Evolutionary conservation across 768 basidiomycete species (phyloP), one percentile per base, ranked within the genome.

Genomic region (Boletus rex-veris): DNA sequence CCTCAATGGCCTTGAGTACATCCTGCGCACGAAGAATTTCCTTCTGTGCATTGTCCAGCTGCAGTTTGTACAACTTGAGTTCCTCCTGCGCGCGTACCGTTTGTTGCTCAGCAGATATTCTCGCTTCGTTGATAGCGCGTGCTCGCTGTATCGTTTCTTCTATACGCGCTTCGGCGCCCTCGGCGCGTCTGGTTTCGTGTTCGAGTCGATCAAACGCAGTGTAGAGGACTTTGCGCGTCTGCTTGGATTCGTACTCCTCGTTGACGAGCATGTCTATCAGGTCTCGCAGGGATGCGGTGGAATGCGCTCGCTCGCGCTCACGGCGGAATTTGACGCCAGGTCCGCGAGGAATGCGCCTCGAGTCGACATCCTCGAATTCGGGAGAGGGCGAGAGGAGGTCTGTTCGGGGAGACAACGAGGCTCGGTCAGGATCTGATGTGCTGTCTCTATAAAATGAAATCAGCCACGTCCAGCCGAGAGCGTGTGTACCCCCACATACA

Each of bases 1-100:
- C 68, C 45, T 83, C 78, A 5, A 83, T 70, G 18, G 74, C 69
- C 31, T 75, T 70, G 11, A 84, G 74, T 5, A 80, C 72, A 4
- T 75, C 72, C 55, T 85, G 82, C 0, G 83, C 84, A 35, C 76
- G 74, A 21, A 70, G 63, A 38, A 85, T 82, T 60, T 85, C 82
- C 71, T 72, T 73, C 58, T 85, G 83, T 15, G 85, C 84, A 33
- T 76, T 71, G 16, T 81, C 78, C 26, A 84, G 67, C 71, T 84
- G 81, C 2, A 79, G 45, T 62, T 82, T 84, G 62, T 84, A 86
- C 49, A 83, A 49, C 45, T 72, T 69, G 43, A 85, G 62, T 56
- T 86, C 84, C 31, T 82, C 76, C 45, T 73, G 72, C 11, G 72
- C 66, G 30, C 63, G 64, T 11, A 58, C 42, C 2, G 68, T 65